A percentile compares a stretch with the other conserved stretches of the same genome.
Evolutionary conservation across 169 alveolate species (phyloP).

Genomic region (Toxoplasma gondii): DNA sequence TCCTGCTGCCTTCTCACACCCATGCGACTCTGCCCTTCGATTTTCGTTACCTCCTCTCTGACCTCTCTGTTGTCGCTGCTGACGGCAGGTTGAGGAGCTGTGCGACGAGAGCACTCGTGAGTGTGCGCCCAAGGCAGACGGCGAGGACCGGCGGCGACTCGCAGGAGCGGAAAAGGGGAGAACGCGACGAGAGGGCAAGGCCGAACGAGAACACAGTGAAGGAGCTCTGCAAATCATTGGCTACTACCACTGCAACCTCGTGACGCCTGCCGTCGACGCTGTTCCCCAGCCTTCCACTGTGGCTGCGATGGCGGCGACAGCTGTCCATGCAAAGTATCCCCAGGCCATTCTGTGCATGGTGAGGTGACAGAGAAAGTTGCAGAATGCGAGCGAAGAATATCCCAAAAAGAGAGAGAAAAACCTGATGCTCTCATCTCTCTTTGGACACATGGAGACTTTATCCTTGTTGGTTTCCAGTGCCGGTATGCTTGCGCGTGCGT

Average conservation of each 20-base stretch:
- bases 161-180: not conserved
- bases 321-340: not conserved
- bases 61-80: not conserved
- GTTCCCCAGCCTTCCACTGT: not conserved
- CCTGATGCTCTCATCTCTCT: too few relatives aligned
- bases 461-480: too few relatives aligned
- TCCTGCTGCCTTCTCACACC: too few relatives aligned
- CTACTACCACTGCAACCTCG: slow-evolving; percentile 15
- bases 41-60: not conserved
- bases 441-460: too few relatives aligned
- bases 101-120: not conserved
- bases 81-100: not conserved
- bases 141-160: not conserved
- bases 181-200: not conserved
- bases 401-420: too few relatives aligned
- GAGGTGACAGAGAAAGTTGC: not conserved
- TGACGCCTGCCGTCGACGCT: not conserved
- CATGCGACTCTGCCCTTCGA: too few relatives aligned
- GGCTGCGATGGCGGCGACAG: not conserved
- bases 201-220: not conserved
- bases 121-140: not conserved
- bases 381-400: too few relatives aligned
- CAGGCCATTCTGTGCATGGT: slow-evolving; percentile 7
- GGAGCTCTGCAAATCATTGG: not conserved
- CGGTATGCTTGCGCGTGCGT: too few relatives aligned